Base-by-base conservation (phyloP, 108 stramenopile genomes). In the Cyclotella sp. region DNA sequence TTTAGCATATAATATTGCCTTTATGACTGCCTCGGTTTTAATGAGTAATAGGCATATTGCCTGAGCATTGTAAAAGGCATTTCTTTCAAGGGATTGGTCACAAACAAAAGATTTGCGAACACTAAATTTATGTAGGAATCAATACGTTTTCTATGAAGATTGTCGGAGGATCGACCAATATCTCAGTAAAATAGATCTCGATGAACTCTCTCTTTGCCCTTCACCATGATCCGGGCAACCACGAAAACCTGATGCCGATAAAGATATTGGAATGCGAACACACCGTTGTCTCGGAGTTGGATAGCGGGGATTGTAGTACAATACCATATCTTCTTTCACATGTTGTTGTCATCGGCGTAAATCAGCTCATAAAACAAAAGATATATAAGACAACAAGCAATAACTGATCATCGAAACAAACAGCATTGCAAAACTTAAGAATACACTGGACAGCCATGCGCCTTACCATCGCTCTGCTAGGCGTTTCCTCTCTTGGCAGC, bases 31-130 rank as follows among this genome's bases (percentile, higher is more conserved):
- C 6, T n/a, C n/a, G n/a, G 34, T 34, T 6, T 34, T 34, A 5
- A 2, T 6, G 34, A 34, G 6, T n/a, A n/a, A n/a, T n/a, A n/a
- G n/a, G n/a, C n/a, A 34, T 34, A 34, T 34, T 34, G 34, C 34
- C 34, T 34, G 6, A 34, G 34, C 6, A 34, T 5, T 34, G 6
- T 34, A 2, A 34, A 5, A 34, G 34, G 2, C 34, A 34, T 34
- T 34, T 34, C 34, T 5, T 6, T 34, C 34, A 34, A 34, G 9
- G 47, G 47, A n/a, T n/a, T n/a, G n/a, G n/a, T 49, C 47, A 49
- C n/a, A n/a, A 7, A 49, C n/a, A 58, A 58, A 58, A 58, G 55
- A 58, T 58, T 26, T 58, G 55, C 22, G 55, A 58, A 58, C 55
- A 26, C 55, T 26, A 58, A 24, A 14, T 13, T 1, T 21, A 58